Conservation (phyloP, 331 rosid genomes). For the Quercus tomentella region DNA sequence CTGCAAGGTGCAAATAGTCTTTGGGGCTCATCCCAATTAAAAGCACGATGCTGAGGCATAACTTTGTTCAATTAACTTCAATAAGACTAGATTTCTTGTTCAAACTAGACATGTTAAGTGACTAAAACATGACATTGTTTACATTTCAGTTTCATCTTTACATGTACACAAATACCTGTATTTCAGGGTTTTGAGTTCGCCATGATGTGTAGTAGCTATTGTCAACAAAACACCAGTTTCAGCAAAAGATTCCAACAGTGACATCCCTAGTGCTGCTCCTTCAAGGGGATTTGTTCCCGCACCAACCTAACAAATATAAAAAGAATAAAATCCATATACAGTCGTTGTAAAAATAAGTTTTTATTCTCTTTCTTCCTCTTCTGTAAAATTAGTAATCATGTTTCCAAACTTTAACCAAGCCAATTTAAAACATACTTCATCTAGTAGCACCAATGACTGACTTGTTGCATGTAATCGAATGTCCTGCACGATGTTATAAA, state of each 20-base stretch:
- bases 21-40: neutral
- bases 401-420: neutral
- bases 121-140: neutral
- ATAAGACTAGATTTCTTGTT: neutral
- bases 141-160: slow-evolving; percentile 2
- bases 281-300: slow-evolving; percentile 97
- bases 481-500: slow-evolving; percentile 51
- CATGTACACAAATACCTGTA: slow-evolving; percentile 57
- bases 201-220: slow-evolving; percentile 95
- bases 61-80: neutral
- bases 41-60: neutral
- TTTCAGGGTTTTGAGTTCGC: slow-evolving; percentile 93
- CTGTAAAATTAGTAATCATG: neutral
- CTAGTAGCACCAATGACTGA: slow-evolving; percentile 78
- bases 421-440: slow-evolving; percentile 56
- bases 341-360: neutral
- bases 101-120: neutral
- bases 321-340: slow-evolving; percentile 7
- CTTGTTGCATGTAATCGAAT: slow-evolving; percentile 67
- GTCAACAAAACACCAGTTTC: slow-evolving; percentile 71
- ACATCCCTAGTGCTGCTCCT: slow-evolving; percentile 97
- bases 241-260: slow-evolving; percentile 84
- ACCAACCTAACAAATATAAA: slow-evolving; percentile 69
- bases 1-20: slow-evolving; percentile 1
- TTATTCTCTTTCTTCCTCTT: neutral